Conservation (phyloP, 352 stramenopile species). For the Pythium aristosporum region DNA sequence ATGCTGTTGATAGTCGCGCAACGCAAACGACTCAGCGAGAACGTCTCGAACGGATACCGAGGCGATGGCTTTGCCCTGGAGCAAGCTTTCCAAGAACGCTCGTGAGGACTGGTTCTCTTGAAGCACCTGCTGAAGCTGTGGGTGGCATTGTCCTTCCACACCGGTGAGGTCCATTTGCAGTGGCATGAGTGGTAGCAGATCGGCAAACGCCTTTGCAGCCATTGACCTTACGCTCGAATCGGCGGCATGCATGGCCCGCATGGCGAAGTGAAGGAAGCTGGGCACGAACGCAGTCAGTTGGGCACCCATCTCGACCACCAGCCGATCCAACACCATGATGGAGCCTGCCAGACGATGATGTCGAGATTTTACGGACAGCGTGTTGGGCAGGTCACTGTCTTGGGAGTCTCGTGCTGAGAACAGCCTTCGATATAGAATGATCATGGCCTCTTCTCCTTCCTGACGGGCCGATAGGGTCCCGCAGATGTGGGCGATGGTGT, state of each 20-base stretch:
- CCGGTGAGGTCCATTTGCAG: constrained; percentile 68
- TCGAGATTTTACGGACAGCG: neutral
- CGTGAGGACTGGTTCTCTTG: constrained; percentile 58
- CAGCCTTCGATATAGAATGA: constrained; percentile 48
- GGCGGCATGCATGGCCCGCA: constrained; percentile 63
- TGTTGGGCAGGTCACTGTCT: neutral
- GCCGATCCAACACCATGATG: constrained; percentile 56
- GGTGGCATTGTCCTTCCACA: constrained; percentile 8
- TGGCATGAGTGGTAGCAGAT: constrained; percentile 66
- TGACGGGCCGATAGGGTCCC: neutral
- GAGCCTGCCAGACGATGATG: constrained; percentile 32
- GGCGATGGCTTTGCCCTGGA: constrained; percentile 56
- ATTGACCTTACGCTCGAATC: constrained; percentile 38
- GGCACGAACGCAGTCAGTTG: constrained; percentile 58
- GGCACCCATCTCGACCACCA: constrained; percentile 36
- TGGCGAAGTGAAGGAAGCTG: constrained; percentile 66
- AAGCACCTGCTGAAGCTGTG: constrained; percentile 27
- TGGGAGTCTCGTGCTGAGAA: constrained; percentile 25
- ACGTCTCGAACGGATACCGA: constrained; percentile 32
- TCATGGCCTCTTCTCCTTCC: constrained; percentile 19
- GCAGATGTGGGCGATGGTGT: constrained; percentile 43
- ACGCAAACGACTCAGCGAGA: constrained; percentile 29
- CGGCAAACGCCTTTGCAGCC: constrained; percentile 64
- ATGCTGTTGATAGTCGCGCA: constrained; percentile 78
- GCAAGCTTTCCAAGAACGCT: constrained; percentile 63